Evolutionary conservation across 345 rosid genomes (phyloP).

Genomic region (Hypericum androsaemum): DNA sequence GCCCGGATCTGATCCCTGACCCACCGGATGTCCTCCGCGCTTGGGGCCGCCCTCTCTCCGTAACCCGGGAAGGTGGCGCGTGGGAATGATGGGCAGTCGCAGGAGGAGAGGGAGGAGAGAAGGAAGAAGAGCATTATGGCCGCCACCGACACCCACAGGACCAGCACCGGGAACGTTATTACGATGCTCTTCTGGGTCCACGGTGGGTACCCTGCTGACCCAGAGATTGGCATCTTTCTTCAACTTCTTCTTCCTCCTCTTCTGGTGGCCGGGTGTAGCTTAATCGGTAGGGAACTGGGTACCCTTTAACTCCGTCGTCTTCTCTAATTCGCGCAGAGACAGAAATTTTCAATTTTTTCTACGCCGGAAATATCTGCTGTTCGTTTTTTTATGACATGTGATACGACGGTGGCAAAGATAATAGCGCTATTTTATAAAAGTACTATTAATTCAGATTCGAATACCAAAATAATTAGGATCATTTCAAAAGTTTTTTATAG

Average conservation of each 20-base stretch:
- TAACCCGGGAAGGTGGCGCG: constrained; percentile 8
- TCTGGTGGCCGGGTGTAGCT: too few species aligned
- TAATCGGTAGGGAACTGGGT: too few species aligned
- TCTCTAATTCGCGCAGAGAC: neutral
- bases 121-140: constrained; percentile 64
- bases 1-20: constrained; percentile 68
- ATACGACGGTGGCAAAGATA: too few species aligned
- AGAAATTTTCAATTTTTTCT: neutral
- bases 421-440: too few species aligned
- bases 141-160: constrained; percentile 50
- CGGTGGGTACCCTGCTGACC: constrained; percentile 8
- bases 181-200: constrained; percentile 49
- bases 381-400: neutral
- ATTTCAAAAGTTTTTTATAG: too few species aligned
- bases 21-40: constrained; percentile 68
- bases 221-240: constrained; percentile 11
- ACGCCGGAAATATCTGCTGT: neutral
- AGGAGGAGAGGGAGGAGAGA: constrained; percentile 59
- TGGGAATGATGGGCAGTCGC: constrained; percentile 41
- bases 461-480: too few species aligned
- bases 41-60: constrained; percentile 34
- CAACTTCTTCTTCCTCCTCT: too few species aligned
- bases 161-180: constrained; percentile 54
- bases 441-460: too few species aligned
- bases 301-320: too few species aligned